Conservation (phyloP, 179 eudicot genomes). For the Actinidia polygama region DNA sequence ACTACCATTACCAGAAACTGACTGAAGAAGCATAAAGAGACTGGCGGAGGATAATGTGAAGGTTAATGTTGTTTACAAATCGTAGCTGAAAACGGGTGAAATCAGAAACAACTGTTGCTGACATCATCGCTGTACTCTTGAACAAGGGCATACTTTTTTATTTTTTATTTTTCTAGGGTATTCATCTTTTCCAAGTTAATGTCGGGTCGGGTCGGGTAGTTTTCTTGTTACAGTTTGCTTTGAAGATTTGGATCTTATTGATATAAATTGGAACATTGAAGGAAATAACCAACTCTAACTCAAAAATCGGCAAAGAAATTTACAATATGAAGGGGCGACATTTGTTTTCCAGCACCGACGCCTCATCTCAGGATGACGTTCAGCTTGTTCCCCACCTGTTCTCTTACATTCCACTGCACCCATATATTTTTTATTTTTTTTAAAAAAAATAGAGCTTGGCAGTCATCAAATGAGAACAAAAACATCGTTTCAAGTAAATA, state of each 20-base stretch:
- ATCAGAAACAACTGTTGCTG: neutral
- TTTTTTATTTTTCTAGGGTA: neutral
- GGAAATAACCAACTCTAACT: neutral
- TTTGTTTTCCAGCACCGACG: neutral
- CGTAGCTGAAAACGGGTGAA: too few species aligned
- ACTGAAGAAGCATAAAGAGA: too few species aligned
- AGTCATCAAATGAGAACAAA: neutral
- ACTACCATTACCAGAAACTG: too few species aligned
- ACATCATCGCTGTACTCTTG: neutral
- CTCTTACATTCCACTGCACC: slow-evolving; percentile 83
- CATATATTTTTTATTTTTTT: neutral
- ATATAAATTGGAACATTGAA: neutral
- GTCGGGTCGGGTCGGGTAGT: neutral
- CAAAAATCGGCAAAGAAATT: neutral
- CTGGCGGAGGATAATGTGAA: neutral
- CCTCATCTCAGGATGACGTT: slow-evolving; percentile 75
- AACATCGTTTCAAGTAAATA: neutral
- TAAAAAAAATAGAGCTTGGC: neutral
- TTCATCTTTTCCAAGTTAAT: too few species aligned
- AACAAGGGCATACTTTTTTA: too few species aligned
- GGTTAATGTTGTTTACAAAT: neutral
- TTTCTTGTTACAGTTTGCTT: neutral
- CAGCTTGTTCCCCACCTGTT: slow-evolving; percentile 70
- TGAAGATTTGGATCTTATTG: neutral
- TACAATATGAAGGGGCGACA: neutral